Conservation (phyloP, 495 filamentous ascomycete species). For the Xylaria palmicola region DNA sequence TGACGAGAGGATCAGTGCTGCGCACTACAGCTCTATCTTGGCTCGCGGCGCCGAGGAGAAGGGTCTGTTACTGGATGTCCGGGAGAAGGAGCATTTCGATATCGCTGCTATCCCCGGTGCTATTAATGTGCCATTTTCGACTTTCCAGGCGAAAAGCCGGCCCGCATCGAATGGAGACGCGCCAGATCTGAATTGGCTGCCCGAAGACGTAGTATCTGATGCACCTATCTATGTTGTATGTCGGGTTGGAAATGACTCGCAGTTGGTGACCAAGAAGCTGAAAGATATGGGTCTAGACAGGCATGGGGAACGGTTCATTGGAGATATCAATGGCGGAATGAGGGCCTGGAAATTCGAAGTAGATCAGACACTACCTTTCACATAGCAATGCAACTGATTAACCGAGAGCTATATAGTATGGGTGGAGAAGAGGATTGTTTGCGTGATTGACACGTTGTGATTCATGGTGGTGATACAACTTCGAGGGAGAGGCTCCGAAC, state of each 20-base stretch:
- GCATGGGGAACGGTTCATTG: constrained; percentile 58
- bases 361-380: constrained; percentile 66
- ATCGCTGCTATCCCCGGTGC: constrained; percentile 71
- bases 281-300: constrained; percentile 64
- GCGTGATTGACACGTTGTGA: constrained; percentile 26
- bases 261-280: constrained; percentile 68
- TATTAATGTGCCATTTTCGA: constrained; percentile 74
- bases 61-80: constrained; percentile 74
- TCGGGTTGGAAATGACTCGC: constrained; percentile 85
- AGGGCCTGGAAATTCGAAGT: constrained; percentile 80
- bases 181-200: constrained; percentile 44
- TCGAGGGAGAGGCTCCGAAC: constrained; percentile 33
- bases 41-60: constrained; percentile 22
- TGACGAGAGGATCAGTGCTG: constrained; percentile 62
- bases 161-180: constrained; percentile 21
- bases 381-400: constrained; percentile 28
- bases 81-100: constrained; percentile 81
- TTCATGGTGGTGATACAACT: constrained; percentile 31
- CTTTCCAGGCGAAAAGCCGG: constrained; percentile 40
- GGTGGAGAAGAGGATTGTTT: constrained; percentile 20
- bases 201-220: constrained; percentile 31
- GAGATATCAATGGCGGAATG: constrained; percentile 80
- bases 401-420: background rate
- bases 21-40: constrained; percentile 47
- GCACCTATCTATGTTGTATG: constrained; percentile 74